Base-by-base conservation (phyloP, 345 rosid genomes). In the Eucalyptus camaldulensis region DNA sequence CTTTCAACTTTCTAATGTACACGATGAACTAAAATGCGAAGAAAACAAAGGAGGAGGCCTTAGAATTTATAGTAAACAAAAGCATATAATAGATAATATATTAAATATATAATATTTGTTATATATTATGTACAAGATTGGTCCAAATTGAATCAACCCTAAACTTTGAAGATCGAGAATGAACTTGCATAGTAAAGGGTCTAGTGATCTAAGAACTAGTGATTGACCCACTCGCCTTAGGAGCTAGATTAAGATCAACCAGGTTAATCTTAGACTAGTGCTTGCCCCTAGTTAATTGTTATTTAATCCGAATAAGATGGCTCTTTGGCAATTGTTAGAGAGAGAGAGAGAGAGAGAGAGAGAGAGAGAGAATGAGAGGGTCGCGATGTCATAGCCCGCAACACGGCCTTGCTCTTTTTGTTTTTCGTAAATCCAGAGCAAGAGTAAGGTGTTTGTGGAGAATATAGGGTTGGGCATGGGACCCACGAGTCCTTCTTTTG, bases 111-210 rank as follows among this genome's bases (percentile, higher is more conserved):
- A 7, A 53, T 53, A 53, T 19, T 19, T 53, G 2, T 53, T 53
- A 53, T 7, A 53, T 53, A 53, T 53, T 53, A 53, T 53, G 10
- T 53, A 53, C 1, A 53, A 0, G 0, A 53, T 53, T 53, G 10
- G 2, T 53, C 1, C 24, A 2, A 1, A 1, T 53, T 53, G 0
- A 0, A 53, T 1, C 5, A 53, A 19, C 2, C 1, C 0, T 53
- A 53, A 49, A 53, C 4, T 53, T 19, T 19, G 19, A 19, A 53
- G 25, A 53, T 53, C 0, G 9, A 53, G 10, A 19, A 53, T 53
- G 2, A 53, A 53, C 4, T 53, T 4, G 4, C 24, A 53, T 19
- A 53, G 0, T 53, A 19, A 4, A 53, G 5, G 58, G 0, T 53
- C 1, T 8, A 53, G 10, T 53, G 10, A 3, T 53, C 5, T 19